phyloP scores from a whole-genome alignment of 1,139 yeast species.

The Suhomyces atakaporum region DNA sequence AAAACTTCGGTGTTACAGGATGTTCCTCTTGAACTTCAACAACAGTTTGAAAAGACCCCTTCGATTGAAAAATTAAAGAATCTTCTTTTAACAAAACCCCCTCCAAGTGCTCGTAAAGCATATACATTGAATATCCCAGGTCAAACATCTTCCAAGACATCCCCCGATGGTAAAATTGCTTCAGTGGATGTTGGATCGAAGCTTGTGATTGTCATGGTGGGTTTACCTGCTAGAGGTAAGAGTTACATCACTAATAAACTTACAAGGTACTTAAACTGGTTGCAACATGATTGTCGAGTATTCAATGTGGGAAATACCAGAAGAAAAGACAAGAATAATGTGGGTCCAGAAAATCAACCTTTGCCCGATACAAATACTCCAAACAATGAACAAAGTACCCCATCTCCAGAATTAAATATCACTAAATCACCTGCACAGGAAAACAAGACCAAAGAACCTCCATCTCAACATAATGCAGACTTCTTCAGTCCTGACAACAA shows the following conservation, averaged over 20 bases:
- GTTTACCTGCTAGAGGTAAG: slow-evolving; percentile 91
- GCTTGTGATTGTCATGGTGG: slow-evolving; percentile 91
- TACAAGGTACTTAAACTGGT: slow-evolving; percentile 86
- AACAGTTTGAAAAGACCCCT: slow-evolving; percentile 42
- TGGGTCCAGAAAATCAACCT: slow-evolving; percentile 74
- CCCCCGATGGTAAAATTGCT: slow-evolving; percentile 83
- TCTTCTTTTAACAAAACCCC: slow-evolving; percentile 39
- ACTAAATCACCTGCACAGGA: slow-evolving; percentile 16
- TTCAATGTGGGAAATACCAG: slow-evolving; percentile 95
- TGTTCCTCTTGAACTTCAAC: slow-evolving; percentile 38
- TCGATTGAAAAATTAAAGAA: slow-evolving; percentile 43
- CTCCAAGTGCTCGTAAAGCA: slow-evolving; percentile 51
- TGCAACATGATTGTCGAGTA: slow-evolving; percentile 84
- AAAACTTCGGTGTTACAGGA: slow-evolving; percentile 30
- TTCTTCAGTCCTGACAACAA: slow-evolving; percentile 84
- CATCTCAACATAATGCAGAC: slow-evolving; percentile 63
- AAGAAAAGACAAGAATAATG: slow-evolving; percentile 64
- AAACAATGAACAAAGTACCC: slow-evolving; percentile 25
- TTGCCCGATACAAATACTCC: slow-evolving; percentile 61
- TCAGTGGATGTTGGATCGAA: slow-evolving; percentile 75
- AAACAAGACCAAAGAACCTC: slow-evolving; percentile 7
- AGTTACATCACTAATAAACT: slow-evolving; percentile 89
- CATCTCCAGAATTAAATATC: slow-evolving; percentile 12
- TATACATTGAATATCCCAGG: slow-evolving; percentile 93
- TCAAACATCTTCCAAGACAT: slow-evolving; percentile 75